These are phyloP conservation scores for Rosa rugosa DNA, from an alignment of 306 rosid genomes.

Conservation along the genomic window DNA sequence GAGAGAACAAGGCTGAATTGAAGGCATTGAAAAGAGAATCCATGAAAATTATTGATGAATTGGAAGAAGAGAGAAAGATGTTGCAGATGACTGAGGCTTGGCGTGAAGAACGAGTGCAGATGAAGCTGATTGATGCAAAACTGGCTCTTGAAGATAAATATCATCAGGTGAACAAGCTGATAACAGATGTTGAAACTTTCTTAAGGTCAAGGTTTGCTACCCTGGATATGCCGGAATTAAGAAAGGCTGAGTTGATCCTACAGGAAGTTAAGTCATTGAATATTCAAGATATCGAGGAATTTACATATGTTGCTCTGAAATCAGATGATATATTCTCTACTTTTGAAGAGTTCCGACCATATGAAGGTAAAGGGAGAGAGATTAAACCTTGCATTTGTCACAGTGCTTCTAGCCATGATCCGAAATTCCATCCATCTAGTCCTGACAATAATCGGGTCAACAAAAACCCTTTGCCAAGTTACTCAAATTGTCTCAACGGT, in stretches of 20 bases:
- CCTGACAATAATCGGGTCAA: slow-evolving; percentile 15
- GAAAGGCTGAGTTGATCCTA: slow-evolving; percentile 42
- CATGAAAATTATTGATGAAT: slow-evolving; percentile 34
- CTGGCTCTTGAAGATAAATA: slow-evolving; percentile 53
- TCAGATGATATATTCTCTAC: slow-evolving; percentile 32
- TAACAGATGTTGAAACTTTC: slow-evolving; percentile 39
- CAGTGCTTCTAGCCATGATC: slow-evolving; percentile 9
- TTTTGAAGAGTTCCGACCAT: slow-evolving; percentile 31
- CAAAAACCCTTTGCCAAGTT: background rate
- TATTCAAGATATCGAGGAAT: slow-evolving; percentile 33
- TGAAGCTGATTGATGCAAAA: slow-evolving; percentile 71
- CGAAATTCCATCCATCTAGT: slow-evolving; percentile 16
- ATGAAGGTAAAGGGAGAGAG: slow-evolving; percentile 17
- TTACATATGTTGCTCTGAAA: slow-evolving; percentile 31
- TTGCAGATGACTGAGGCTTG: slow-evolving; percentile 50
- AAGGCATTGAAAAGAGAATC: slow-evolving; percentile 41
- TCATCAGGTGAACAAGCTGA: slow-evolving; percentile 43
- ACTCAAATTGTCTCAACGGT: slow-evolving; percentile 9
- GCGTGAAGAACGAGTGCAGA: slow-evolving; percentile 75
- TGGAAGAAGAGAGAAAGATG: slow-evolving; percentile 71
- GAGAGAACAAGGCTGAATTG: slow-evolving; percentile 41
- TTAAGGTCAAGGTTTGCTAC: slow-evolving; percentile 39
- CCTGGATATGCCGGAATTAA: slow-evolving; percentile 32
- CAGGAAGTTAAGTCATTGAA: slow-evolving; percentile 36
- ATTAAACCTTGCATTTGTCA: slow-evolving; percentile 19